Evolutionary conservation across 768 basidiomycete genomes (phyloP).

Genomic region (Chalciporus sphaerocephalus): DNA sequence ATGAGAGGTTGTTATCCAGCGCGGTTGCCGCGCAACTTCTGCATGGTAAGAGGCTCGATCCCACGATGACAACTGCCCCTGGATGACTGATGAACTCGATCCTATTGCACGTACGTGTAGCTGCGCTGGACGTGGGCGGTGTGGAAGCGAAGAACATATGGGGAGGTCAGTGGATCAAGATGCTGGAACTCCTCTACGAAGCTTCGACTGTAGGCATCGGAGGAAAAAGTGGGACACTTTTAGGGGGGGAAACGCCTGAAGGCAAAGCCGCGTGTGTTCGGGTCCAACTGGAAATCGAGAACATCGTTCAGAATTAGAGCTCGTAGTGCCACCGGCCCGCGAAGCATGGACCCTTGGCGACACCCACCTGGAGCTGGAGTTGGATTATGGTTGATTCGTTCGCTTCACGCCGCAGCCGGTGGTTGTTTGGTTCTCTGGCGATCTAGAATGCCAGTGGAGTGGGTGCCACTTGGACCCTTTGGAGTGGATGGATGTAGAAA

Average conservation of each 20-base stretch:
- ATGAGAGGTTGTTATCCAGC: conserved; percentile 48
- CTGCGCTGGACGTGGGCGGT: conserved; percentile 69
- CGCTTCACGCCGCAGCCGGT: conserved; percentile 15
- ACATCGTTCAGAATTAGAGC: conserved; percentile 42
- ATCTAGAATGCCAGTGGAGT: too few relatives aligned
- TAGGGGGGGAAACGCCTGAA: conserved; percentile 60
- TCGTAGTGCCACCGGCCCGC: conserved; percentile 11
- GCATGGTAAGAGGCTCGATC: conserved; percentile 42
- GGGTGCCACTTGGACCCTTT: too few relatives aligned
- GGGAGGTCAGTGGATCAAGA: conserved; percentile 78
- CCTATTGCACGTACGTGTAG: conserved; percentile 38
- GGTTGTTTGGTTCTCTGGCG: conserved; percentile 6
- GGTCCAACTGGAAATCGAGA: conserved; percentile 62
- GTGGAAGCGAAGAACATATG: conserved; percentile 54
- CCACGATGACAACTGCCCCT: background rate
- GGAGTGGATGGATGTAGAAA: conserved; percentile 15
- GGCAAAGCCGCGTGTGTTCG: conserved; percentile 62
- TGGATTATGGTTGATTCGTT: too few relatives aligned
- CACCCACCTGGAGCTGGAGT: too few relatives aligned
- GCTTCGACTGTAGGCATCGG: conserved; percentile 55
- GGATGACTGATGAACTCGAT: conserved; percentile 9
- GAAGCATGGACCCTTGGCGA: background rate
- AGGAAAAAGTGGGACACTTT: conserved; percentile 29
- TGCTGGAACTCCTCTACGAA: conserved; percentile 62
- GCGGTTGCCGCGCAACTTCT: conserved; percentile 62